These are phyloP conservation scores for Pleurozium schreberi DNA, from an alignment of 225 moss, liverwort and hornwort species.

Conservation along the genomic window DNA sequence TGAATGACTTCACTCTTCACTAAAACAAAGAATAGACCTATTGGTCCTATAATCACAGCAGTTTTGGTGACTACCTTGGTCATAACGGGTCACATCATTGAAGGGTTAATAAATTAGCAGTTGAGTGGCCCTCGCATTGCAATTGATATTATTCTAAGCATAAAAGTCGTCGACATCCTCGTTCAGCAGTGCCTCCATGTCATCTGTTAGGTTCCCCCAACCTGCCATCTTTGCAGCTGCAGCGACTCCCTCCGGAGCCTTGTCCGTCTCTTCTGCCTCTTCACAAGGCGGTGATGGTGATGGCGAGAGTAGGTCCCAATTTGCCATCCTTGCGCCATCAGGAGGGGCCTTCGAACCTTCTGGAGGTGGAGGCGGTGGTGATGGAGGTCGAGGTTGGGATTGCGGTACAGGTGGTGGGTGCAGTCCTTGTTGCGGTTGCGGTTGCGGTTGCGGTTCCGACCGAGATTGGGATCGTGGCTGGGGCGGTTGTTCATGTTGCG, in stretches of 20 bases:
- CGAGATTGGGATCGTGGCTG: too few species aligned
- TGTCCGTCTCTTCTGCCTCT: background rate
- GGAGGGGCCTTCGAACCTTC: background rate
- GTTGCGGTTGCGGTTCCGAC: too few species aligned
- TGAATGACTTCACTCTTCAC: too few species aligned
- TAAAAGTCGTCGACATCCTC: conserved; percentile 36
- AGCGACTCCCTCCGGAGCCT: background rate
- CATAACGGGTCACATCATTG: too few species aligned
- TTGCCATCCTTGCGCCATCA: background rate
- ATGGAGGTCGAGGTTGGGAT: background rate
- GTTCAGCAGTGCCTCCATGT: conserved; percentile 44
- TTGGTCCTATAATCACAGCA: too few species aligned
- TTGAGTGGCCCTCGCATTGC: background rate
- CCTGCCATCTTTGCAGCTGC: conserved; percentile 35
- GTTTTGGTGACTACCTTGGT: too few species aligned
- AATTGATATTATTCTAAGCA: background rate
- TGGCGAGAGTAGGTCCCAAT: conserved; percentile 2
- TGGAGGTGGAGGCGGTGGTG: background rate
- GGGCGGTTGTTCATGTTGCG: background rate
- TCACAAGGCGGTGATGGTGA: conserved; percentile 4
- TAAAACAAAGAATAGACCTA: too few species aligned
- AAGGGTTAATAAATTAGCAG: background rate
- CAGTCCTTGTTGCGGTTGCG: background rate
- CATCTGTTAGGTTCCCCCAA: conserved; percentile 28
- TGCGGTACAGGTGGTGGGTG: background rate